Evolutionary conservation across 352 stramenopile species (phyloP).

Genomic region (Phytophthora crassamura): DNA sequence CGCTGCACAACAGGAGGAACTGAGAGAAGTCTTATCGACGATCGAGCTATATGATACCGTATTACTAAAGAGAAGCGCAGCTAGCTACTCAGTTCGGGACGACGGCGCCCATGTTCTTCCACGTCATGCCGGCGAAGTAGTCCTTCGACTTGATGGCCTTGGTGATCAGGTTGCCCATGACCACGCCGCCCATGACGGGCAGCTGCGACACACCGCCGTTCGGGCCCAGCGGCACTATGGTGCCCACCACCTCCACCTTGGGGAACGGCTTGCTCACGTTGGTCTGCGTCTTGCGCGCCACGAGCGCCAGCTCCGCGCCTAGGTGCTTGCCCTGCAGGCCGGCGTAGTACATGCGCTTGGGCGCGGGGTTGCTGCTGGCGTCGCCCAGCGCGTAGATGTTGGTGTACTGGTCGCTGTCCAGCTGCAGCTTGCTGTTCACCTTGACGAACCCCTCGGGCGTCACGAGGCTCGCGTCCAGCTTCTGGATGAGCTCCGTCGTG

Average conservation of each 20-base stretch:
- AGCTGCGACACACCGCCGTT: conserved; percentile 62
- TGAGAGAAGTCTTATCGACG: too few species aligned
- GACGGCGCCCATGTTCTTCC: conserved; percentile 14
- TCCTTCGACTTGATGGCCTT: conserved; percentile 55
- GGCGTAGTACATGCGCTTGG: conserved; percentile 53
- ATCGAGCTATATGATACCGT: too few species aligned
- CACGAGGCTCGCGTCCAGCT: conserved; percentile 44
- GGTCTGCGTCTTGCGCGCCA: conserved; percentile 46
- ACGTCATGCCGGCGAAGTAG: conserved; percentile 49
- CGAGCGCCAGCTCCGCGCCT: conserved; percentile 39
- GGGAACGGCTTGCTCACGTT: conserved; percentile 50
- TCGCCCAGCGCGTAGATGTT: conserved; percentile 67
- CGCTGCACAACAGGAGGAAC: too few species aligned
- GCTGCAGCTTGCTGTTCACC: conserved; percentile 53
- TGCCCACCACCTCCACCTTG: conserved; percentile 40
- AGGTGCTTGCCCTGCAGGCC: conserved; percentile 53
- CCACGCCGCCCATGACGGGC: conserved; percentile 52
- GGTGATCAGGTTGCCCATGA: conserved; percentile 63
- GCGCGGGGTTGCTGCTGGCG: conserved; percentile 51
- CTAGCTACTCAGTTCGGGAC: too few species aligned
- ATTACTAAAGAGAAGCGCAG: too few species aligned
- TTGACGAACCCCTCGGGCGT: conserved; percentile 47
- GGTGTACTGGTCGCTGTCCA: conserved; percentile 47
- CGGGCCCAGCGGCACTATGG: conserved; percentile 57
- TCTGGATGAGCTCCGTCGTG: conserved; percentile 44